phyloP scores from a whole-genome alignment of 768 basidiomycete genomes.

The Sistotremastrum suecicum region DNA sequence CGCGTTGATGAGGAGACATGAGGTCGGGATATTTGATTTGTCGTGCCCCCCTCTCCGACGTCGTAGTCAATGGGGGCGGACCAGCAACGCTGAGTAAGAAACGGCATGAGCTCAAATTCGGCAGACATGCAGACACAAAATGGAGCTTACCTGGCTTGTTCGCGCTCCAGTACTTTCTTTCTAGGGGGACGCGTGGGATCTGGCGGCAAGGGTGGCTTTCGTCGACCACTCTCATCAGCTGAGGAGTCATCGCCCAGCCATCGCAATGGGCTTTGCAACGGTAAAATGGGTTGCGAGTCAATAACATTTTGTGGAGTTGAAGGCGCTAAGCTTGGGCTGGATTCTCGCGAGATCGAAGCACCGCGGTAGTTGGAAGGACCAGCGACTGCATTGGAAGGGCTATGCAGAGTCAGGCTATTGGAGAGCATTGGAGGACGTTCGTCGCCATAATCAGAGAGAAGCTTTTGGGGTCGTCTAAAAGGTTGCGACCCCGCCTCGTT shows the following conservation, averaged over 20 bases:
- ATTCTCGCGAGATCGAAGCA: too few species aligned
- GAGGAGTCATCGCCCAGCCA: too few species aligned
- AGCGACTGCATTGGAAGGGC: too few species aligned
- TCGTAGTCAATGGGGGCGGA: conserved; percentile 53
- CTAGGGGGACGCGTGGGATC: not conserved
- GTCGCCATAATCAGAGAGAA: not conserved
- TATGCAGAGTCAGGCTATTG: too few species aligned
- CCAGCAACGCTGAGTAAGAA: conserved; percentile 19
- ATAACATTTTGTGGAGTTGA: too few species aligned
- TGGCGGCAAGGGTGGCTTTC: not conserved
- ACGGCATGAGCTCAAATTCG: not conserved
- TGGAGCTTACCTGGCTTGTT: not conserved
- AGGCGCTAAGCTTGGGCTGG: too few species aligned
- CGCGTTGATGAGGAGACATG: conserved; percentile 68
- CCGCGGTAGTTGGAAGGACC: too few species aligned
- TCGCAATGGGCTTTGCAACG: too few species aligned
- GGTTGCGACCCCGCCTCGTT: not conserved
- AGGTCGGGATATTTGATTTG: conserved; percentile 47
- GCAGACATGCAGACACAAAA: not conserved
- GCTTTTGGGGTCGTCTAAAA: not conserved
- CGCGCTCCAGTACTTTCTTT: not conserved
- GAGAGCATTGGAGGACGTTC: too few species aligned
- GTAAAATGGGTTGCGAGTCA: too few species aligned
- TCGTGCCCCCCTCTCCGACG: conserved; percentile 32
- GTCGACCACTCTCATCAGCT: too few species aligned